Base-by-base conservation (phyloP, 192 early-diverging fungal genomes). In the Umbelopsis ramanniana region DNA sequence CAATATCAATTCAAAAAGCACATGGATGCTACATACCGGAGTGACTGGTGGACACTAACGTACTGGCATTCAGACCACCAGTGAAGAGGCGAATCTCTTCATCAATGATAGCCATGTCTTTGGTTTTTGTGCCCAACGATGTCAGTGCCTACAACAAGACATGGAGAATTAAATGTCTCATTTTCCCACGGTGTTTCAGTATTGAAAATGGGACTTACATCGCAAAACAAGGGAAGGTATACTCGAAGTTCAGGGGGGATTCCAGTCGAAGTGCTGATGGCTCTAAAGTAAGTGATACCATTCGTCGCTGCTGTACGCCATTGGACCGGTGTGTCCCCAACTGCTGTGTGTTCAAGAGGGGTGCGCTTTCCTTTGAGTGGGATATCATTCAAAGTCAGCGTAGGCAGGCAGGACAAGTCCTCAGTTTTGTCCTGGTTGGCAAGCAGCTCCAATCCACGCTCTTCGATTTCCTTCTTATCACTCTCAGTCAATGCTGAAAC, bases 241-340 rank as follows among this genome's bases (percentile, higher is more conserved):
- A 88, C 78, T 73, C 87, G 84, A 60, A 93, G 80, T 24, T 93
- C 86, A 4, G 85, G 76, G 22, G 91, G 83, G 60, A 96, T 72
- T 71, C 82, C 83, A 37, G 80, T 81, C 40, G 92, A 82, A 37
- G 86, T 82, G 72, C 90, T 91, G 68, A 91, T 91, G 0, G 89
- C 81, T n/a, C 86, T 84, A 53, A 96, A 82, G 78, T 98, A 98
- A 38, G 95, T 95, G 66, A 98, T 90, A 24, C 94, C 95, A 71
- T 98, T 98, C 43, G 97, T 98, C 4, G 88, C 72, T 0, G 95
- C 90, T 6, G 86, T 82, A 60, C 94, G 85, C 90, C 90, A 92
- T 57, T 94, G 92, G 33, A 94, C 87, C 26, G 88, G 85, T 12
- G 84, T 74, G 10, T 79, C 79, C 46, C 72, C 74, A n/a, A 86